Evolutionary conservation across 805 yeast genomes (phyloP).

Genomic region (Pichia californica): DNA sequence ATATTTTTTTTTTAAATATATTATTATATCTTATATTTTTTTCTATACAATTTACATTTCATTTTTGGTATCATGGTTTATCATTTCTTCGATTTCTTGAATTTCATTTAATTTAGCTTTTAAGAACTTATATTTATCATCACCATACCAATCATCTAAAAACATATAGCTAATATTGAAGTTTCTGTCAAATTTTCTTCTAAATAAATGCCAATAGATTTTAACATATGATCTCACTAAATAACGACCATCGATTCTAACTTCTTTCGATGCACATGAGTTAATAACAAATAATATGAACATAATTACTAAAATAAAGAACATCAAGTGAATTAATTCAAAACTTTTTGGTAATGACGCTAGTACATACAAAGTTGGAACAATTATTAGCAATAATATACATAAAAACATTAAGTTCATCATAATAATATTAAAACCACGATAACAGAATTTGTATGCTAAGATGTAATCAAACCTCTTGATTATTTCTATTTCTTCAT

Average conservation of each 20-base stretch:
- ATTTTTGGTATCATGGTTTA: not conserved
- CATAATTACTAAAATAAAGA: conserved; percentile 6
- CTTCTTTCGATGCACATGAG: conserved; percentile 14
- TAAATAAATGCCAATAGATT: conserved; percentile 10
- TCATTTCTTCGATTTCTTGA: not conserved
- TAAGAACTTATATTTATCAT: conserved; percentile 11
- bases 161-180: conserved; percentile 8
- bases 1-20: too few species aligned
- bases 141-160: conserved; percentile 19
- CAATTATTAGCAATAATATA: not conserved
- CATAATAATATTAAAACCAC: conserved; percentile 2
- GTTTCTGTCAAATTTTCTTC: not conserved
- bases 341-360: conserved; percentile 1
- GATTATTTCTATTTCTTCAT: conserved; percentile 5
- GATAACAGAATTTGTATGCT: conserved; percentile 4
- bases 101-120: conserved; percentile 8
- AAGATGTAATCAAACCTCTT: conserved; percentile 6
- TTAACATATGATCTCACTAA: conserved; percentile 9
- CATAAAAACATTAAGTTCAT: not conserved
- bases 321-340: conserved; percentile 10
- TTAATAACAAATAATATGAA: conserved; percentile 8
- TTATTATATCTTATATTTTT: too few species aligned
- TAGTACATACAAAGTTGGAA: not conserved
- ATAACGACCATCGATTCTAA: conserved; percentile 9
- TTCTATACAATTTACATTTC: not conserved